phyloP scores from a whole-genome alignment of 192 early-diverging fungal species.

The Backusella tuberculispora region DNA sequence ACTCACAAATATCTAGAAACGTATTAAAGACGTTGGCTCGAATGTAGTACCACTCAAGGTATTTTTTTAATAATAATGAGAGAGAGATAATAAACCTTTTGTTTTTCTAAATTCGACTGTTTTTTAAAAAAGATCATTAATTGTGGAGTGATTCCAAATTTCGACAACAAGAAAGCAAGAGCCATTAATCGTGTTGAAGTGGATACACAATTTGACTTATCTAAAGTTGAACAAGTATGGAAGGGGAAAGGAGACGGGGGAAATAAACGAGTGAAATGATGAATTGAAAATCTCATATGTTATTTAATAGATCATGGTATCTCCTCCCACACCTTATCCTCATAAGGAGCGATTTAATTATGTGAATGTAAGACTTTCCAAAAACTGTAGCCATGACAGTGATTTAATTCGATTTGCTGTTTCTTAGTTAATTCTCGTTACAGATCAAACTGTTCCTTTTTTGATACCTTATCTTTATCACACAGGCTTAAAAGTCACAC shows the following conservation, averaged over 20 bases:
- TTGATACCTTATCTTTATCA: constrained; percentile 59
- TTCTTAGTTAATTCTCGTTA: constrained; percentile 48
- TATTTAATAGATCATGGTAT: constrained; percentile 50
- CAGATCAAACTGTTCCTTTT: constrained; percentile 48
- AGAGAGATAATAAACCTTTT: background rate
- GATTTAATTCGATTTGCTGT: background rate
- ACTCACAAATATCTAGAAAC: constrained; percentile 21
- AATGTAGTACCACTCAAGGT: constrained; percentile 32
- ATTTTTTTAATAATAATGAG: background rate
- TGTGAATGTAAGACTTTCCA: constrained; percentile 48
- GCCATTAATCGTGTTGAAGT: constrained; percentile 54
- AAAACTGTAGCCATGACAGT: background rate
- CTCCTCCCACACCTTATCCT: constrained; percentile 51
- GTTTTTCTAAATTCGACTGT: background rate
- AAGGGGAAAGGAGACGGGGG: background rate
- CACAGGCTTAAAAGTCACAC: constrained; percentile 45
- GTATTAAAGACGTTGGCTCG: constrained; percentile 30
- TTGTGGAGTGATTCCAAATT: constrained; percentile 50
- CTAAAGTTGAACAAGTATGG: constrained; percentile 44
- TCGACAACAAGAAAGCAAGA: constrained; percentile 42
- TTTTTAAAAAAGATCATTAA: constrained; percentile 40
- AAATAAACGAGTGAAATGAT: background rate
- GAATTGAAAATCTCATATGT: background rate
- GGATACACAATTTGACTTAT: constrained; percentile 45
- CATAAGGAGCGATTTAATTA: constrained; percentile 55